Conservation (phyloP, 2,329 filamentous ascomycete genomes). For the Amylocarpus encephaloides region DNA sequence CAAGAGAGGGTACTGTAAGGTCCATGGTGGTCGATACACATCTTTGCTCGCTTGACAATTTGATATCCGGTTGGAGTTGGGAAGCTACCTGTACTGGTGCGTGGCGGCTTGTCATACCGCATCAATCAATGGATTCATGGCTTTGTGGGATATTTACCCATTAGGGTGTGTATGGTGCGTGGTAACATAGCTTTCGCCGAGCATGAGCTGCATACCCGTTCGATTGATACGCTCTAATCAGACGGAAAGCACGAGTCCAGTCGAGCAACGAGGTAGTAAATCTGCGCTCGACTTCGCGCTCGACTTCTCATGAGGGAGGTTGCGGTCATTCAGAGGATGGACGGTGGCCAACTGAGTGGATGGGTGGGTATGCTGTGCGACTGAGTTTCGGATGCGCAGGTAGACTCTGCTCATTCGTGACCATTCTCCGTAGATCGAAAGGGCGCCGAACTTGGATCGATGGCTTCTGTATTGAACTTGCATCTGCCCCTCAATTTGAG, state of each 20-base stretch:
- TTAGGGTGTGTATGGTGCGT: not conserved
- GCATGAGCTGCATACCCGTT: not conserved
- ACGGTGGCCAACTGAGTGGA: too few species aligned
- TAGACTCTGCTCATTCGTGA: too few species aligned
- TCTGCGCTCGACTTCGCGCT: too few species aligned
- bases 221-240: slow-evolving; percentile 1
- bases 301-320: too few species aligned
- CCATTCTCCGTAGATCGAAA: too few species aligned
- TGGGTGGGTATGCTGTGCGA: too few species aligned
- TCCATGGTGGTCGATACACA: too few species aligned
- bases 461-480: not conserved
- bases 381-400: too few species aligned
- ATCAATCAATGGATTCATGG: not conserved
- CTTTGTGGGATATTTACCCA: not conserved
- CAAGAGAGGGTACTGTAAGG: too few species aligned
- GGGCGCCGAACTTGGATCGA: not conserved
- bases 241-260: too few species aligned
- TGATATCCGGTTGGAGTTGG: not conserved
- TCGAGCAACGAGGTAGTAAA: too few species aligned
- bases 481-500: not conserved
- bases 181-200: not conserved
- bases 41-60: not conserved
- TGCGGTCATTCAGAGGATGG: too few species aligned
- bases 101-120: not conserved
- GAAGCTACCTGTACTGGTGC: not conserved